Conservation (phyloP, 2,329 filamentous ascomycete genomes). For the Aureobasidium mangrovei region DNA sequence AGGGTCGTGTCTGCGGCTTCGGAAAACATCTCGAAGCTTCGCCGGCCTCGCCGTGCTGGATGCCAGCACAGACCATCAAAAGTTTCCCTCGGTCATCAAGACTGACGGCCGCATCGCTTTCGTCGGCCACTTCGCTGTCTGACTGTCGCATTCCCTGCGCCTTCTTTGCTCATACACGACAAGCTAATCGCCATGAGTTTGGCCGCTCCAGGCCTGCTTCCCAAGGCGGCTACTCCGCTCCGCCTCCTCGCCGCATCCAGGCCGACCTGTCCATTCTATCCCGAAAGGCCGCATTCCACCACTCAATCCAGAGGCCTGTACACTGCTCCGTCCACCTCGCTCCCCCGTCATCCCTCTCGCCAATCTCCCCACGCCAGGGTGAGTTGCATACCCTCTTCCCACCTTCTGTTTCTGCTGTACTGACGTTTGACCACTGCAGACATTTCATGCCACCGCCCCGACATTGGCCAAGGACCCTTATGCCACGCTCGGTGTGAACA, state of each 20-base stretch:
- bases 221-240: slow-evolving; percentile 26
- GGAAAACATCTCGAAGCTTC: slow-evolving; percentile 8
- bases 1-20: not conserved
- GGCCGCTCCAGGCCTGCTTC: slow-evolving; percentile 26
- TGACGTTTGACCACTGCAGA: slow-evolving; percentile 27
- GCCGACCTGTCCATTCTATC: slow-evolving; percentile 20
- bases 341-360: slow-evolving; percentile 7
- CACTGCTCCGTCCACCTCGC: slow-evolving; percentile 7
- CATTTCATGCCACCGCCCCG: slow-evolving; percentile 53
- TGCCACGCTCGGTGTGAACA: slow-evolving; percentile 72
- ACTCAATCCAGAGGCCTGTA: slow-evolving; percentile 8
- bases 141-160: not conserved
- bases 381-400: slow-evolving; percentile 14
- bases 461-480: slow-evolving; percentile 67
- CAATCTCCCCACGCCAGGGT: slow-evolving; percentile 15
- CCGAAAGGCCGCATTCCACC: slow-evolving; percentile 17
- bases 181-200: slow-evolving; percentile 25
- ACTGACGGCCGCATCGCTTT: not conserved
- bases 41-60: not conserved
- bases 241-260: slow-evolving; percentile 26
- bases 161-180: not conserved
- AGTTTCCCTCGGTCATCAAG: not conserved
- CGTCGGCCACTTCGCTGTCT: not conserved
- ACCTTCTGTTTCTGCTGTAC: slow-evolving; percentile 13
- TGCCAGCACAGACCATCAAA: slow-evolving; percentile 3